A percentile compares a stretch with the other conserved stretches of the same genome.
phyloP scores from a whole-genome alignment of 2,329 filamentous ascomycete species.

The Stylonectria norvegica region DNA sequence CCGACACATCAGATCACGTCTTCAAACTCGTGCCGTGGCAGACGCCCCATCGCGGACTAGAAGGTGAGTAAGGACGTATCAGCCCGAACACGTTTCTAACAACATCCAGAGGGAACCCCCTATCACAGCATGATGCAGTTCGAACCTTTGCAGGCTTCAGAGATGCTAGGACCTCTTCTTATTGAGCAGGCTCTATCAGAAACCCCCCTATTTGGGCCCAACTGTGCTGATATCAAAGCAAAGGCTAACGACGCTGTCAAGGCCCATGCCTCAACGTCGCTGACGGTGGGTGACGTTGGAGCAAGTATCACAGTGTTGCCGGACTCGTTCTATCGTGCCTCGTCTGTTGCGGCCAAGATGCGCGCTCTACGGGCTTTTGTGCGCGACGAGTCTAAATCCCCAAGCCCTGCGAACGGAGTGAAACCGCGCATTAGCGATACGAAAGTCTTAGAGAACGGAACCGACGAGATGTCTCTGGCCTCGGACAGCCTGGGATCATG shows the following conservation, averaged over 20 bases:
- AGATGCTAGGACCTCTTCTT: conserved; percentile 53
- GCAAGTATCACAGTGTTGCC: conserved; percentile 37
- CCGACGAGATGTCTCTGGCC: conserved; percentile 37
- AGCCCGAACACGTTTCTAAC: conserved; percentile 13
- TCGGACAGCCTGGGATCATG: conserved; percentile 45
- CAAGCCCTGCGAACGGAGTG: conserved; percentile 20
- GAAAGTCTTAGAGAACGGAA: conserved; percentile 29
- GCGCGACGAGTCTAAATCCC: conserved; percentile 26
- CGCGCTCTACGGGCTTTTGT: conserved; percentile 42
- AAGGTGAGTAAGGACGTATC: conserved; percentile 38
- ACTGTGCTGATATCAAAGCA: conserved; percentile 42
- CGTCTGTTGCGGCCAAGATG: conserved; percentile 48
- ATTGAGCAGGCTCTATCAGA: conserved; percentile 52
- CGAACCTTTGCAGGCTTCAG: conserved; percentile 49
- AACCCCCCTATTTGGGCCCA: conserved; percentile 54
- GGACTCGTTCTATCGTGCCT: conserved; percentile 39
- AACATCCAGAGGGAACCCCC: conserved; percentile 41
- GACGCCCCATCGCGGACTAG: conserved; percentile 54
- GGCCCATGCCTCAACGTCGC: conserved; percentile 31
- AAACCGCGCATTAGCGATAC: conserved; percentile 23
- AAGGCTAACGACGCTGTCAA: conserved; percentile 42
- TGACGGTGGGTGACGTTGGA: conserved; percentile 36
- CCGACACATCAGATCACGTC: conserved; percentile 54
- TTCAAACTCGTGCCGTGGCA: conserved; percentile 61
- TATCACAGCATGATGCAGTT: conserved; percentile 59